Evolutionary conservation across 2,329 filamentous ascomycete species (phyloP).

Genomic region (Fusarium tupiense): DNA sequence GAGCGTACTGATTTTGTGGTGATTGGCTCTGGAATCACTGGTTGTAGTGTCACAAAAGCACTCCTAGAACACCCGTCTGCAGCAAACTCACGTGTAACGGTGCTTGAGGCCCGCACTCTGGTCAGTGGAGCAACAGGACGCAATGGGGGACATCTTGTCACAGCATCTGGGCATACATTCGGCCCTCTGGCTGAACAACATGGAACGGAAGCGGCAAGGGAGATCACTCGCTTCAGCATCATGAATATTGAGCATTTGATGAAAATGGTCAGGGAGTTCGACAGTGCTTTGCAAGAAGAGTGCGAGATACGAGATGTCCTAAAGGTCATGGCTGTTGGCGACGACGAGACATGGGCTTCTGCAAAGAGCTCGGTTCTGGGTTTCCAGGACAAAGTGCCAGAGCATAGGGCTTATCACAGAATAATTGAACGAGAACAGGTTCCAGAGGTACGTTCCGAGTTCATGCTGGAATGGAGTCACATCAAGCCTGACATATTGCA

Average conservation of each 20-base stretch:
- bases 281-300: not conserved
- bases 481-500: not conserved
- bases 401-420: not conserved
- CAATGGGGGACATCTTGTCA: conserved; percentile 44
- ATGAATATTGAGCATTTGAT: conserved; percentile 4
- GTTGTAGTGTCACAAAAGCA: conserved; percentile 41
- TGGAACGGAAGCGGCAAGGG: conserved; percentile 7
- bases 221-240: conserved; percentile 25
- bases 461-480: too few relatives aligned
- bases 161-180: conserved; percentile 38
- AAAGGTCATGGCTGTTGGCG: conserved; percentile 11
- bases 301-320: conserved; percentile 1
- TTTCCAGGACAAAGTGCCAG: not conserved
- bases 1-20: conserved; percentile 37
- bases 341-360: not conserved
- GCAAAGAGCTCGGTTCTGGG: not conserved
- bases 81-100: conserved; percentile 17
- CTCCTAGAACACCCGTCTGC: conserved; percentile 33
- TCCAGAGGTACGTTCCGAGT: not conserved
- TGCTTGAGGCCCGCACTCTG: conserved; percentile 44
- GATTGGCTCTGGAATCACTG: conserved; percentile 47
- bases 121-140: conserved; percentile 46
- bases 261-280: not conserved
- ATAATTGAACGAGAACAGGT: not conserved
- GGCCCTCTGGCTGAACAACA: conserved; percentile 35